A percentile compares a stretch with the other conserved stretches of the same genome.
phyloP scores from a whole-genome alignment of 257 asterid species.

The Rhazya stricta region DNA sequence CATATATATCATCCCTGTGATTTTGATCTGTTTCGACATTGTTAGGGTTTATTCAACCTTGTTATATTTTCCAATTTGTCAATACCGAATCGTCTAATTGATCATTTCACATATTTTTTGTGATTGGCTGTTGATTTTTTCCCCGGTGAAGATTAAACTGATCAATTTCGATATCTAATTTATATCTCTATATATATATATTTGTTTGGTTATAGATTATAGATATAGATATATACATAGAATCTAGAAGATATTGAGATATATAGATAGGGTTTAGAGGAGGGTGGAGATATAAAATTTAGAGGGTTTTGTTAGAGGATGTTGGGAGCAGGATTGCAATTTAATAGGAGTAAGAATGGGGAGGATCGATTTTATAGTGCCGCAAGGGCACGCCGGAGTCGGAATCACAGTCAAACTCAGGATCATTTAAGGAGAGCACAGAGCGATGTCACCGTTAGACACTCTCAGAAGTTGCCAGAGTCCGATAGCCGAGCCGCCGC shows the following conservation, averaged over 20 bases:
- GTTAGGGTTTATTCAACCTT: constrained; percentile 29
- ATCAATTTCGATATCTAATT: neutral
- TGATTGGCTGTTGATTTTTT: neutral
- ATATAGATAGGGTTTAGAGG: constrained; percentile 17
- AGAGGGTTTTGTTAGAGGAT: constrained; percentile 37
- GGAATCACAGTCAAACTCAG: constrained; percentile 26
- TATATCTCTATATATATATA: neutral
- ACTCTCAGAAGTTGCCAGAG: constrained; percentile 20
- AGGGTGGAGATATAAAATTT: neutral
- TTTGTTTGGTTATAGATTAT: neutral
- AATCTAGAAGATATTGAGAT: neutral
- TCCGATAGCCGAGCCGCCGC: constrained; percentile 13
- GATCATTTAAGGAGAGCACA: constrained; percentile 62
- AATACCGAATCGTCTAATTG: neutral
- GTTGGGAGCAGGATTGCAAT: constrained; percentile 92
- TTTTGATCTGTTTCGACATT: constrained; percentile 23
- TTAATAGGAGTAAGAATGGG: constrained; percentile 70
- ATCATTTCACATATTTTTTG: neutral
- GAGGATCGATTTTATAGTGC: constrained; percentile 83
- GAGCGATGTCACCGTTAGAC: constrained; percentile 53
- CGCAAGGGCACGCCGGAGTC: constrained; percentile 62
- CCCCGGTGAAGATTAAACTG: neutral
- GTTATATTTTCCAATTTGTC: neutral
- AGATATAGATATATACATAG: neutral
- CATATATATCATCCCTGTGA: neutral